phyloP scores from a whole-genome alignment of 805 yeast genomes.

The Starmerella cellae region DNA sequence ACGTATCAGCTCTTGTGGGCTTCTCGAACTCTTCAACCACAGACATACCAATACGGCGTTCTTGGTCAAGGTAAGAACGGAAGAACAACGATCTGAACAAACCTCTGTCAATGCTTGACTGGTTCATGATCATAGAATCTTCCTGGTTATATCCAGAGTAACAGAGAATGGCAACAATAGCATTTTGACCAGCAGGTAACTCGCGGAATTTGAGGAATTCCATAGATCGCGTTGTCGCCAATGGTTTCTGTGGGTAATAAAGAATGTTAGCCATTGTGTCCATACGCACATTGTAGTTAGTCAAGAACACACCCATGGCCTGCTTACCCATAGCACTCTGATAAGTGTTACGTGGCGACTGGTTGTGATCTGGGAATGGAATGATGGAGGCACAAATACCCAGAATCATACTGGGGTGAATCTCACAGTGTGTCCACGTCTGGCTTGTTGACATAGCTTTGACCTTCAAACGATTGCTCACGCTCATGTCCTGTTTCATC shows the following conservation, averaged over 20 bases:
- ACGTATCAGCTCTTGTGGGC: conserved; percentile 87
- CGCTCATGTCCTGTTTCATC: conserved; percentile 31
- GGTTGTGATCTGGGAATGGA: conserved; percentile 99
- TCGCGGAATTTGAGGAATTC: conserved; percentile 94
- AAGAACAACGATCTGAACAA: conserved; percentile 89
- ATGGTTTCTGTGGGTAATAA: conserved; percentile 94
- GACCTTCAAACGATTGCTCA: conserved; percentile 78
- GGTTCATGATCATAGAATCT: conserved; percentile 99
- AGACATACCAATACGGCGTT: conserved; percentile 95
- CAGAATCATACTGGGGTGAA: conserved; percentile 95
- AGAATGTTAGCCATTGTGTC: conserved; percentile 98
- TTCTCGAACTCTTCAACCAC: conserved; percentile 96
- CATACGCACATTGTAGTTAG: conserved; percentile 94
- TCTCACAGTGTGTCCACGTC: conserved; percentile 96
- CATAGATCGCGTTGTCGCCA: conserved; percentile 97
- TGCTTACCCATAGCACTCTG: conserved; percentile 99
- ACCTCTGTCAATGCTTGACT: conserved; percentile 92
- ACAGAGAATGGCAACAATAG: conserved; percentile 95
- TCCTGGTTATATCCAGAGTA: conserved; percentile 98
- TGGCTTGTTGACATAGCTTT: conserved; percentile 46
- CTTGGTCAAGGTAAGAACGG: conserved; percentile 97
- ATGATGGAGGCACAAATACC: conserved; percentile 98
- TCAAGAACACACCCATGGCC: conserved; percentile 97
- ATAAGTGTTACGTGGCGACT: conserved; percentile 97
- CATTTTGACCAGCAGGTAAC: conserved; percentile 97